These are phyloP conservation scores for Craterostigma plantagineum DNA, from an alignment of 257 asterid genomes.

Conservation along the genomic window DNA sequence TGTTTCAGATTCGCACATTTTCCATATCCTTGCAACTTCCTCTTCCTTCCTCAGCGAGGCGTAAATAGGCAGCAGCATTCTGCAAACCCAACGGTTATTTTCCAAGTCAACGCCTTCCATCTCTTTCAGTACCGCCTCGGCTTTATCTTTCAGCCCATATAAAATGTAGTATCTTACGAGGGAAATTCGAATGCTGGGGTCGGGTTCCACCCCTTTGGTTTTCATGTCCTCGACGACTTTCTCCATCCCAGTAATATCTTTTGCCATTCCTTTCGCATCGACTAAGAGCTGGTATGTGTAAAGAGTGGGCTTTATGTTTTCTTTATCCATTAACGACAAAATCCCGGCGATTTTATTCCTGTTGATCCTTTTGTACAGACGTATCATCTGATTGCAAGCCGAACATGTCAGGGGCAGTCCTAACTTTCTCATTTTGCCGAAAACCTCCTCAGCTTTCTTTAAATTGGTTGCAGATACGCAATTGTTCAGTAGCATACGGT, in stretches of 20 bases:
- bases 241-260: constrained; percentile 63
- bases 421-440: constrained; percentile 46
- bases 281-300: constrained; percentile 50
- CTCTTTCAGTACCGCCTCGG: constrained; percentile 48
- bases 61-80: constrained; percentile 34
- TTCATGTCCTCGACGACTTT: constrained; percentile 49
- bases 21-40: constrained; percentile 52
- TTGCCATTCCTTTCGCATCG: constrained; percentile 36
- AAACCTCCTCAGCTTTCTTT: constrained; percentile 52
- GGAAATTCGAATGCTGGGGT: constrained; percentile 12
- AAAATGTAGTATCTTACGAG: constrained; percentile 29
- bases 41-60: constrained; percentile 42
- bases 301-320: constrained; percentile 29
- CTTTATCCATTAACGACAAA: constrained; percentile 49
- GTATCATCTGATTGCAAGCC: constrained; percentile 56
- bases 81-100: constrained; percentile 25
- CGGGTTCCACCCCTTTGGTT: constrained; percentile 34
- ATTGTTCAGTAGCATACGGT: constrained; percentile 59
- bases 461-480: constrained; percentile 16
- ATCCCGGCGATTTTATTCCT: constrained; percentile 43
- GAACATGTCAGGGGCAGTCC: constrained; percentile 30
- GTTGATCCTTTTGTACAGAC: constrained; percentile 43
- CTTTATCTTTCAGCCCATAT: constrained; percentile 37
- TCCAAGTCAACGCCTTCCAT: constrained; percentile 35
- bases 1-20: constrained; percentile 32